These are phyloP conservation scores for Micractinium sp. DNA, from an alignment of 139 green algal species.

Conservation along the genomic window DNA sequence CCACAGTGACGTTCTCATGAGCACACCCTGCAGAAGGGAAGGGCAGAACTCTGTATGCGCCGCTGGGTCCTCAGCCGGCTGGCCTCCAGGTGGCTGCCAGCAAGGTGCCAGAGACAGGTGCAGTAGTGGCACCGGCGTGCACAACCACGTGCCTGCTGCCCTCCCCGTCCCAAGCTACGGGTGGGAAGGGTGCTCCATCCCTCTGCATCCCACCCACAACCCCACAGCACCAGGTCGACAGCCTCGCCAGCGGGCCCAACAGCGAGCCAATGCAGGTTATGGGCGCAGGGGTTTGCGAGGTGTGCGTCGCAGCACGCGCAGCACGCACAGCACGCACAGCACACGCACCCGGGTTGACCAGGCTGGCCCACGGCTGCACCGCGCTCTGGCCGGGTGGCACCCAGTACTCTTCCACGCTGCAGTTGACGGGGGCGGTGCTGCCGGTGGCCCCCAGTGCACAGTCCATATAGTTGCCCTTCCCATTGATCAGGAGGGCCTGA, in stretches of 20 bases:
- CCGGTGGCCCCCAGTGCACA: slow-evolving; percentile 36
- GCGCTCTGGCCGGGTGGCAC: slow-evolving; percentile 17
- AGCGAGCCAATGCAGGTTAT: no score
- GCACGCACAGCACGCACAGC: background rate
- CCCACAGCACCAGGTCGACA: no score
- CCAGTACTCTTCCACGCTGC: slow-evolving; percentile 4
- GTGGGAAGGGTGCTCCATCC: background rate
- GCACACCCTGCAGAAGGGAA: slow-evolving; percentile 32
- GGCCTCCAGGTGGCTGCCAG: no score
- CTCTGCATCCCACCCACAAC: background rate
- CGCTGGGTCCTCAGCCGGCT: no score
- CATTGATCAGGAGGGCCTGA: slow-evolving; percentile 65
- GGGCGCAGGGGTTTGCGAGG: no score
- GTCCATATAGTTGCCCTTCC: slow-evolving; percentile 51
- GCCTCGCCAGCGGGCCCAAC: no score
- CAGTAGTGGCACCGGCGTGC: no score
- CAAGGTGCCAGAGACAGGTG: no score
- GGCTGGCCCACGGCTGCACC: background rate
- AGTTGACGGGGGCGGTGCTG: background rate
- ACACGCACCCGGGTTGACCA: slow-evolving; percentile 30
- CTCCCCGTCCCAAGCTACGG: background rate
- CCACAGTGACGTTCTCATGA: slow-evolving; percentile 40
- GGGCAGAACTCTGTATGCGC: no score
- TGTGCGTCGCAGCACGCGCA: no score
- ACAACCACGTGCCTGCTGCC: no score